Base-by-base conservation (phyloP, 495 filamentous ascomycete species). In the Penicillium cataractarum region DNA sequence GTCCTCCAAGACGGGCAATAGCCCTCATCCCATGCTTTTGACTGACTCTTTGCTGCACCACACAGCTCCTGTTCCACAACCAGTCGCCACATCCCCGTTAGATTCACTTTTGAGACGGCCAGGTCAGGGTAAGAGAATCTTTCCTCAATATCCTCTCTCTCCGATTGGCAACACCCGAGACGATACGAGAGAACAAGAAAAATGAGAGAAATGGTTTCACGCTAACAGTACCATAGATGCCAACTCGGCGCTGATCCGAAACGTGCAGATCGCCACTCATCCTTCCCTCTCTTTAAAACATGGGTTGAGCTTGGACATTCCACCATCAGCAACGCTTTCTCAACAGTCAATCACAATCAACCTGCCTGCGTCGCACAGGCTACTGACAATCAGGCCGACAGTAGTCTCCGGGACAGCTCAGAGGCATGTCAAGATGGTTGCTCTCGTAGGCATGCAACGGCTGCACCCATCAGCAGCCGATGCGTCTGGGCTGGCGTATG, bases 261-360 rank as follows among this genome's bases (percentile, higher is more conserved):
- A 84, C 53, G 71, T 93, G 42, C 78, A 83, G 26, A 72, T 96
- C n/a, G 72, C 77, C 39, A 87, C 89, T 3, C 89, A 91, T 72
- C 84, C 87, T 4, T 80, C 80, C 2, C 77, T 92, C 31, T 84
- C 81, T 24, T 70, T 86, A 17, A 76, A 82, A 27, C 74, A 75
- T 5, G 76, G 68, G 46, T 84, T 89, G 71, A 74, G 77, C 27
- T 69, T 89, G 32, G 78, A 86, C 44, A 74, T 94, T 46, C 80
- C 83, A 0, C 84, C 92, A 4, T 84, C 87, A 50, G 66, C 83
- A 1, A 86, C 78, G 31, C 68, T 86, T 57, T 78, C 83, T 17
- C 88, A 91, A 57, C 89, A 92, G 61, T 89, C 86, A 21, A 71
- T 91, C 49, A 87, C 89, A 6, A 71, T 92, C 26, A 86, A 84